Conservation (phyloP, 2,329 filamentous ascomycete genomes). For the Lecanicillium sp. region DNA sequence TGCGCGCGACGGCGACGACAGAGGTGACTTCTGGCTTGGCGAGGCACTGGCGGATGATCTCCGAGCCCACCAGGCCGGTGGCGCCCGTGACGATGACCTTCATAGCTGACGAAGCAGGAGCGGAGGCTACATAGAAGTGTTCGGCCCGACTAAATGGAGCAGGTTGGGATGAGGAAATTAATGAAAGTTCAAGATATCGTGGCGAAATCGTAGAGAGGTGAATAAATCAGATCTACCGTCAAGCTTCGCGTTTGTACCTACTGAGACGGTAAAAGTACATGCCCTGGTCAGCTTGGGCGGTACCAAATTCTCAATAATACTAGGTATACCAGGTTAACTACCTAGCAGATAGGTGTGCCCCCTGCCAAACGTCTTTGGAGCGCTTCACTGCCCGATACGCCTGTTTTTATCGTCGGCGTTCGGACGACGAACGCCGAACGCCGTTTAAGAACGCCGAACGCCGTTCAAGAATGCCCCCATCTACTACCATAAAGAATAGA, state of each 20-base stretch:
- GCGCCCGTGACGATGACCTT: slow-evolving; percentile 26
- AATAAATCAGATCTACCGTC: not conserved
- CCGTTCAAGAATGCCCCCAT: too few species aligned
- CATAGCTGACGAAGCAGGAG: slow-evolving; percentile 18
- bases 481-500: too few species aligned
- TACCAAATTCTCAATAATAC: too few species aligned
- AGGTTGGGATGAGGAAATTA: not conserved
- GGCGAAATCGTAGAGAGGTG: not conserved
- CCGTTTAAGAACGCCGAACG: not conserved
- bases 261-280: not conserved
- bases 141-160: not conserved
- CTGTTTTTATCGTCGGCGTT: not conserved
- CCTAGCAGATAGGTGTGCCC: too few species aligned
- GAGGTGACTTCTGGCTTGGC: slow-evolving; percentile 24
- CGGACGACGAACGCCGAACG: not conserved
- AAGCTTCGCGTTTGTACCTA: not conserved
- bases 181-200: not conserved
- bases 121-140: too few species aligned
- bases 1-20: slow-evolving; percentile 30
- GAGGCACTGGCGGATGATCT: slow-evolving; percentile 31
- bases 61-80: slow-evolving; percentile 22
- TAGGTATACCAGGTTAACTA: too few species aligned
- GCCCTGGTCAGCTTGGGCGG: not conserved
- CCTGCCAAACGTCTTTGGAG: not conserved
- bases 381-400: not conserved